Percentiles rank a stretch among this genome's conserved stretches.
phyloP scores from a whole-genome alignment of 495 filamentous ascomycete genomes.

The Neurospora discreta region DNA sequence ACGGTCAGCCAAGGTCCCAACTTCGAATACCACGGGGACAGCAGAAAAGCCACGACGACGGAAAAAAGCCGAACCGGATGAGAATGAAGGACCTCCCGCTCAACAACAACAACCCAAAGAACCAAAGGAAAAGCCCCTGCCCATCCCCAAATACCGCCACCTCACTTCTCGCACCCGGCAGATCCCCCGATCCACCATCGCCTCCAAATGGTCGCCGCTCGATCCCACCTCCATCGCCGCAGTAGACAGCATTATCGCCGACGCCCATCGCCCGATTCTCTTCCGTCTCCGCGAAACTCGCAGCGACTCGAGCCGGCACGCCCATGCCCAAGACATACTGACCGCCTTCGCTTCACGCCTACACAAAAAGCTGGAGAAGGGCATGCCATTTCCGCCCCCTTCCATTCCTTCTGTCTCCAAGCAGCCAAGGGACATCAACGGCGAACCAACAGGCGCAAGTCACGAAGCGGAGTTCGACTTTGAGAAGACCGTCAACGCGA shows the following conservation, averaged over 20 bases:
- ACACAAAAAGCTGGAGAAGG: slow-evolving; percentile 23
- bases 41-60: neutral
- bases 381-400: slow-evolving; percentile 34
- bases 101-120: neutral
- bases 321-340: slow-evolving; percentile 26
- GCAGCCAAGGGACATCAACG: neutral
- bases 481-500: slow-evolving; percentile 28
- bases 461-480: slow-evolving; percentile 35
- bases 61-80: neutral
- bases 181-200: slow-evolving; percentile 30
- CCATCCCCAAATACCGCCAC: slow-evolving; percentile 21
- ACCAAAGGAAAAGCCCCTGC: neutral
- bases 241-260: slow-evolving; percentile 26
- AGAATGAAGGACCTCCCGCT: neutral
- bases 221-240: slow-evolving; percentile 24
- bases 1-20: neutral
- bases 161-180: slow-evolving; percentile 28
- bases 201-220: slow-evolving; percentile 35
- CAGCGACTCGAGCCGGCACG: slow-evolving; percentile 16
- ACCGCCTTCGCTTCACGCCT: slow-evolving; percentile 22
- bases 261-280: slow-evolving; percentile 29
- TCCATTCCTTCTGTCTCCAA: neutral
- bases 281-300: slow-evolving; percentile 23
- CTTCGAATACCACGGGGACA: neutral
- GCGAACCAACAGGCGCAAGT: neutral